phyloP scores from a whole-genome alignment of 805 yeast species.

The Teunomyces cretensis region DNA sequence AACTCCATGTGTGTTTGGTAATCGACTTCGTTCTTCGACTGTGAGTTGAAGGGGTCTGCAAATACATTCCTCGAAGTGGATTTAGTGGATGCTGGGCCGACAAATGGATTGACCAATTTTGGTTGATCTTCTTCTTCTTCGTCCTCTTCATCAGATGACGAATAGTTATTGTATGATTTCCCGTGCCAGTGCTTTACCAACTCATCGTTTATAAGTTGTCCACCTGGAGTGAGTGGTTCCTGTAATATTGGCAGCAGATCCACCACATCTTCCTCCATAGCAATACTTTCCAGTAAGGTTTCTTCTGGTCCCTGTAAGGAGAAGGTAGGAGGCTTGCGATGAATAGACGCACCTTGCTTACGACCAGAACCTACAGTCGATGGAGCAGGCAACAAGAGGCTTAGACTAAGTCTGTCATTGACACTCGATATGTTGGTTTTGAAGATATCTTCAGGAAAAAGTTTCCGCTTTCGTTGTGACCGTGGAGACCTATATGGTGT shows the following conservation, averaged over 20 bases:
- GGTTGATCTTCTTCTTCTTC: slow-evolving; percentile 15
- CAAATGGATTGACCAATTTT: slow-evolving; percentile 23
- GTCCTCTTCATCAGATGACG: slow-evolving; percentile 28
- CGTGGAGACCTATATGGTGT: slow-evolving; percentile 34
- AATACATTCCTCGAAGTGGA: slow-evolving; percentile 5
- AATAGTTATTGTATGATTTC: slow-evolving; percentile 26
- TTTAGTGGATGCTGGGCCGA: slow-evolving; percentile 6
- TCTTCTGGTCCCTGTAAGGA: not conserved
- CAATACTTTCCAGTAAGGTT: slow-evolving; percentile 15
- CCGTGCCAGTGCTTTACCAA: slow-evolving; percentile 39
- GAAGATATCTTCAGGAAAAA: slow-evolving; percentile 16
- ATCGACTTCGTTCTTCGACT: slow-evolving; percentile 9
- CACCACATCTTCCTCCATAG: slow-evolving; percentile 17
- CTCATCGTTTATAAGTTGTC: slow-evolving; percentile 33
- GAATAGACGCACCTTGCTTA: not conserved
- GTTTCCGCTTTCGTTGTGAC: slow-evolving; percentile 16
- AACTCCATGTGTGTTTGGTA: slow-evolving; percentile 23
- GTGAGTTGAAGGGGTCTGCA: slow-evolving; percentile 10
- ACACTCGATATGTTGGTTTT: slow-evolving; percentile 6
- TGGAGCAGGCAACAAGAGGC: slow-evolving; percentile 35
- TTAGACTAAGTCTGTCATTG: slow-evolving; percentile 18
- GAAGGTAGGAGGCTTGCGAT: not conserved
- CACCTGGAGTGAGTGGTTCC: slow-evolving; percentile 27
- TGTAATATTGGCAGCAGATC: not conserved
- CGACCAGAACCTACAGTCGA: slow-evolving; percentile 38